Evolutionary conservation across 2,329 filamentous ascomycete species (phyloP), one percentile per base, ranked within the genome.

Genomic region (Talaromyces funiculosus): DNA sequence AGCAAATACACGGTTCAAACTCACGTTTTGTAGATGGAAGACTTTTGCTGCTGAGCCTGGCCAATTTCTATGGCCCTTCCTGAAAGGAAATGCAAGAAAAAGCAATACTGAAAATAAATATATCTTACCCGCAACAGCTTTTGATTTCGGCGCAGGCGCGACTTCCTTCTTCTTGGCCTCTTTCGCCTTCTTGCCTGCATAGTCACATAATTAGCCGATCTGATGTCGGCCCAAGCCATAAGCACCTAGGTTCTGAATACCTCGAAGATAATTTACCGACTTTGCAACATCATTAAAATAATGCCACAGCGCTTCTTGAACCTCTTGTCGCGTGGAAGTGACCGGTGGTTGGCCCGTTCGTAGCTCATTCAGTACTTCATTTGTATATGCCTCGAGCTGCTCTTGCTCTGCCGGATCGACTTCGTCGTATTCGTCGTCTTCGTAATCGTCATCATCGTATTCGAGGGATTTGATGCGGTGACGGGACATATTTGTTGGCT

Each of bases 231-330:
- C 31, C 7, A 33, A 10, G 9, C 12, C 31, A 33, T 12, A 10
- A 33, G 12, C 31, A 12, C 31, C 31, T 33, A 33, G 31, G 12
- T 12, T 12, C 12, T 33, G 12, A 33, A 1, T 58, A 81, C 86
- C 89, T 64, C 86, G 84, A 61, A 99, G 76, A 70, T 95, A 97
- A 60, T 84, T 81, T 38, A 95, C 88, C 0, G 90, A 86, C 75
- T 96, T 96, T 61, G 86, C 88, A 31, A 96, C 81, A 68, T 99
- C 92, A 72, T 92, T 97, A 73, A 93, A 97, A 75, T 97, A 97
- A 75, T 99, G 86, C 91, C 92, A 97, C 16, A 99, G 76, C 0
- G 92, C 84, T 63, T 97, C 93, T 72, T 96, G 86, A 64, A 97
- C 93, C 70, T 96, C 88, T 38, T 80, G 78, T 62, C 88, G 84